Evolutionary conservation across 75 land plant genomes (phyloP).

Genomic region (Pinus albicaulis): DNA sequence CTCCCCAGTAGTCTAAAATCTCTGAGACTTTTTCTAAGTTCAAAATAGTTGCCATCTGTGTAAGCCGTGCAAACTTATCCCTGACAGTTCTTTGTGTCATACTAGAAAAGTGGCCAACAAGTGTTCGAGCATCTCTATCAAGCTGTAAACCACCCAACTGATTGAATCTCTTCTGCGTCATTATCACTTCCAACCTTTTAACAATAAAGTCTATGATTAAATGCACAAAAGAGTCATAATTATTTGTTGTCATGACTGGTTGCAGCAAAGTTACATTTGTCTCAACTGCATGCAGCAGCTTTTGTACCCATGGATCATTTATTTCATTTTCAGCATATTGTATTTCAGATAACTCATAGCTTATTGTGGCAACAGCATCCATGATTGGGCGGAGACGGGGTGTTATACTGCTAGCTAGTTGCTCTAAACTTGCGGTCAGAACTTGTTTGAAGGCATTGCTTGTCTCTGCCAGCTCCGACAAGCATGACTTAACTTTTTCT

Average conservation of each 20-base stretch:
- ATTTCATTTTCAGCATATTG: conserved; percentile 93
- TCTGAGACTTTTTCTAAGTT: conserved; percentile 95
- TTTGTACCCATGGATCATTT: conserved; percentile 96
- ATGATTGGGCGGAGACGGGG: conserved; percentile 82
- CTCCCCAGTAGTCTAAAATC: conserved; percentile 99
- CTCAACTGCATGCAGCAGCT: conserved; percentile 89
- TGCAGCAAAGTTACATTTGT: conserved; percentile 84
- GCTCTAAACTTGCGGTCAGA: conserved; percentile 75
- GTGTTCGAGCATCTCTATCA: conserved; percentile 81
- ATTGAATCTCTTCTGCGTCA: conserved; percentile 93
- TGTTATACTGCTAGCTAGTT: conserved; percentile 62
- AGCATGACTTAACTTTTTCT: conserved; percentile 81
- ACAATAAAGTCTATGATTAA: conserved; percentile 77
- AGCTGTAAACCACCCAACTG: conserved; percentile 96
- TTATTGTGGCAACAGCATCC: conserved; percentile 74
- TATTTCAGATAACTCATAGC: conserved; percentile 85
- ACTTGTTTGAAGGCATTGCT: conserved; percentile 69
- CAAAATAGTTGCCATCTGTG: conserved; percentile 94
- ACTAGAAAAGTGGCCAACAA: conserved; percentile 87
- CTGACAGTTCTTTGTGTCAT: conserved; percentile 92
- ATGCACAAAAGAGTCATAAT: conserved; percentile 84
- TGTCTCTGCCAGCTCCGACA: conserved; percentile 78
- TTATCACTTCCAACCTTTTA: conserved; percentile 85
- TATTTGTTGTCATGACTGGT: conserved; percentile 78
- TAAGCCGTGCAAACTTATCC: conserved; percentile 92